Evolutionary conservation across 768 basidiomycete species (phyloP), one percentile per base, ranked within the genome.

Genomic region (Roridomyces roridus): DNA sequence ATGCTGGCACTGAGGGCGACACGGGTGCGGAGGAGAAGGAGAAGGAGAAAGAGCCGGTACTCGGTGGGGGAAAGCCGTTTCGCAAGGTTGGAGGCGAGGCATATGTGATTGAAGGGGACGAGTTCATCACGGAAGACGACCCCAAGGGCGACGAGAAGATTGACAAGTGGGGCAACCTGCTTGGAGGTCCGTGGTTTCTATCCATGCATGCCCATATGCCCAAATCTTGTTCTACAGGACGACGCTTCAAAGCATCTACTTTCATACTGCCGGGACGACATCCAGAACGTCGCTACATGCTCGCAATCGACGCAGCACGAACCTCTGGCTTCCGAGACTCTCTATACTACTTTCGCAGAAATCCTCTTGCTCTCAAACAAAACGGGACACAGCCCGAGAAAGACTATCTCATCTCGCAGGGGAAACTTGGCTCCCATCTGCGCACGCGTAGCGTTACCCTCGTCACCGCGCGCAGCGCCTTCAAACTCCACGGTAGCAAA

Each of bases 241-340:
- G 96, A 35, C 80, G 83, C 51, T 97, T 94, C 80, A 96, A 96
- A 72, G 87, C 94, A 1, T 76, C 84, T 25, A 97, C 96, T 2
- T 98, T 99, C 70, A 74, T 82, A n/a, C 85, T 95, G 6, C 90
- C 93, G 0, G 86, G 85, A 52, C 85, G 96, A 20, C 88, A 98
- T 66, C 88, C 94, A 9, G 83, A 91, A 24, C 83, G 89, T 41
- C 80, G 85, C 57, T 99, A 97, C 75, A 92, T 97, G 85, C 90
- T 98, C 37, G 95, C 96, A 20, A 98, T 99, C 55, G 97, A 99
- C 67, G 96, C 95, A 4, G 97, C 97, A 0, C 87, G 96, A 24
- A 92, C 93, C 9, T 96, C 94, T 18, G 97, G 97, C 5, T 98
- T 94, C 74, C 85, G 94, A 44, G 97, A 98, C 72, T 98, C 97